Evolutionary conservation across 2,329 filamentous ascomycete species (phyloP), one percentile per base, ranked within the genome.

Genomic region (Nemania sp.): DNA sequence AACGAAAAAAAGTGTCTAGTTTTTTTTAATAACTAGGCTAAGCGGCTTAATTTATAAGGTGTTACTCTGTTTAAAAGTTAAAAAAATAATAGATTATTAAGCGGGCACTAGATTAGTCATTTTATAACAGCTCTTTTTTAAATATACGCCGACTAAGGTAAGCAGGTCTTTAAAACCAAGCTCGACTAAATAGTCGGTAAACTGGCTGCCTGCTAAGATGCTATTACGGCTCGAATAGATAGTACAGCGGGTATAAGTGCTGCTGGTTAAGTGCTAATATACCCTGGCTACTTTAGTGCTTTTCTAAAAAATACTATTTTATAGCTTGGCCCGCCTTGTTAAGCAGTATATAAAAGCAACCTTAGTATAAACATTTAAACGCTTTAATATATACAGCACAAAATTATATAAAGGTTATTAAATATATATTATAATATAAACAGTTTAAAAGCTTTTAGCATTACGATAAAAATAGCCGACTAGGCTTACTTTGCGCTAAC

Each of bases 401-500:
- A 74, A 63, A 74, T 74, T 59, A 70, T 74, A 60, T 65, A 72
- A 15, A 72, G 72, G 5, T 53, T 74, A n/a, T 55, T 74, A 18
- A 72, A 74, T 48, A 70, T 72, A 1, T 73, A 73, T 52, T 74
- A 74, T 60, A 72, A 73, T 61, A 73, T 72, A 13, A 72, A 74
- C 58, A 74, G 71, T 55, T 57, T 68, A 2, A 66, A 70, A 32
- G 72, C 72, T 1, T 63, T 72, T 1, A 53, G 68, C 0, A 67
- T 74, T 1, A 72, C 68, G 7, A 62, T 65, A 5, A 71, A 67
- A 59, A 74, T 74, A 72, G 72, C 71, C 9, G 65, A 74, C 18
- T 74, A 72, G 72, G 71, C 72, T 10, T 64, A 74, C 52, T 71
- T 74, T 18, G 72, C 72, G 5, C 62, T 74, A 48, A 74, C 70